phyloP scores from a whole-genome alignment of 129 eudicot species.

The Lactuca saligna region DNA sequence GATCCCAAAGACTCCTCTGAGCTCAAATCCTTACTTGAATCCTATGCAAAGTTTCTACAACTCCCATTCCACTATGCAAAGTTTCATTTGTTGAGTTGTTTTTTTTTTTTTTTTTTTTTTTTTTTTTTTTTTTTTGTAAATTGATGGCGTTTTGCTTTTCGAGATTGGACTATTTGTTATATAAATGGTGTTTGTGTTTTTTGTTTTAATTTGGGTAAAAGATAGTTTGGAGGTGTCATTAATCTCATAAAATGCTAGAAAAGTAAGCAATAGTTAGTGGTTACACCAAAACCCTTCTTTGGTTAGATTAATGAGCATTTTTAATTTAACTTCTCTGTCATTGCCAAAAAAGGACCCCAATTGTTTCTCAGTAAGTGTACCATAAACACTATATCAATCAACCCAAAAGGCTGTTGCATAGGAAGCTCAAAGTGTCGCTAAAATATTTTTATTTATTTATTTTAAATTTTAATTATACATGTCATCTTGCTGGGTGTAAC shows the following conservation, averaged over 20 bases:
- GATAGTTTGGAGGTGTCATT: background rate
- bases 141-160: slow-evolving; percentile 16
- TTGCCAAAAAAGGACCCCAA: background rate
- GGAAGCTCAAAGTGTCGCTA: too few relatives aligned
- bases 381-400: background rate
- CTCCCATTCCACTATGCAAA: slow-evolving; percentile 71
- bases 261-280: slow-evolving; percentile 24
- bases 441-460: too few relatives aligned
- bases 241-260: slow-evolving; percentile 3
- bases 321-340: background rate
- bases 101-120: slow-evolving; percentile 13
- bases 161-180: background rate
- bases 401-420: background rate
- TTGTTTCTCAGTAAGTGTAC: background rate
- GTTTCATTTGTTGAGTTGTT: slow-evolving; percentile 7
- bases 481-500: too few relatives aligned
- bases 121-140: slow-evolving; percentile 32
- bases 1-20: slow-evolving; percentile 58
- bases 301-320: slow-evolving; percentile 18
- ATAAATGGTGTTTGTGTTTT: background rate
- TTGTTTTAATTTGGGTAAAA: too few relatives aligned
- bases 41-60: slow-evolving; percentile 55
- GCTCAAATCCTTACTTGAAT: slow-evolving; percentile 68
- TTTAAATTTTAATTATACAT: too few relatives aligned
- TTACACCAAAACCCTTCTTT: slow-evolving; percentile 39